These are phyloP conservation scores for Macadamia tetraphylla DNA, from an alignment of 164 flowering plant genomes.

Conservation along the genomic window DNA sequence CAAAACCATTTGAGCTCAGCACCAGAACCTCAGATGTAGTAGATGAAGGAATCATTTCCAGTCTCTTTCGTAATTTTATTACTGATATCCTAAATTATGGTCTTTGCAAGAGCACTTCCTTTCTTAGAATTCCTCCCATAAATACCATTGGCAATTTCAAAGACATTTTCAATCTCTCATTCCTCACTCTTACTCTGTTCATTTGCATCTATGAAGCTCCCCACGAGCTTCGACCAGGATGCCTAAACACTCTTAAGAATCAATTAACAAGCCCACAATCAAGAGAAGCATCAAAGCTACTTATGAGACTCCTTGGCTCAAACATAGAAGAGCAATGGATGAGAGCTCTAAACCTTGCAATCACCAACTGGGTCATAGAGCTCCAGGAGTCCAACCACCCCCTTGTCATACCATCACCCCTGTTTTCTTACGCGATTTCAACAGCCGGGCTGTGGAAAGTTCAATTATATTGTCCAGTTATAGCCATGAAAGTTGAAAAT, in stretches of 20 bases:
- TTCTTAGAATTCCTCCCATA: constrained; percentile 30
- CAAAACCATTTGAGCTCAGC: constrained; percentile 39
- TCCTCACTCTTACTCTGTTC: constrained; percentile 51
- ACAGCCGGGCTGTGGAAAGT: constrained; percentile 77
- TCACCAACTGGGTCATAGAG: constrained; percentile 74
- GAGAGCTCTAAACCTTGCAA: constrained; percentile 73
- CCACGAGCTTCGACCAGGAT: constrained; percentile 40
- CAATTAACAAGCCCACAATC: constrained; percentile 33
- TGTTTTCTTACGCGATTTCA: constrained; percentile 67
- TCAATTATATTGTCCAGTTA: constrained; percentile 76
- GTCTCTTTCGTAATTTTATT: constrained; percentile 41
- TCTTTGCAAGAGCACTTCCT: constrained; percentile 26
- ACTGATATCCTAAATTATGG: constrained; percentile 49
- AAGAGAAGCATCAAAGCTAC: constrained; percentile 47
- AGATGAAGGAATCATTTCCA: constrained; percentile 28
- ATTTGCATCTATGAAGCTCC: constrained; percentile 88
- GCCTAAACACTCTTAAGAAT: constrained; percentile 39
- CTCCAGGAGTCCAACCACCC: constrained; percentile 18
- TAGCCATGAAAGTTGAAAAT: constrained; percentile 62
- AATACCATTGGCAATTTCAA: constrained; percentile 25
- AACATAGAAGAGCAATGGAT: constrained; percentile 85
- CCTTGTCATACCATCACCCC: constrained; percentile 44
- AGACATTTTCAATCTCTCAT: constrained; percentile 55
- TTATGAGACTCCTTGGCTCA: constrained; percentile 70
- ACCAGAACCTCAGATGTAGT: constrained; percentile 18